Evolutionary conservation across 108 stramenopile species (phyloP).

Genomic region (Cylindrotheca closterium): DNA sequence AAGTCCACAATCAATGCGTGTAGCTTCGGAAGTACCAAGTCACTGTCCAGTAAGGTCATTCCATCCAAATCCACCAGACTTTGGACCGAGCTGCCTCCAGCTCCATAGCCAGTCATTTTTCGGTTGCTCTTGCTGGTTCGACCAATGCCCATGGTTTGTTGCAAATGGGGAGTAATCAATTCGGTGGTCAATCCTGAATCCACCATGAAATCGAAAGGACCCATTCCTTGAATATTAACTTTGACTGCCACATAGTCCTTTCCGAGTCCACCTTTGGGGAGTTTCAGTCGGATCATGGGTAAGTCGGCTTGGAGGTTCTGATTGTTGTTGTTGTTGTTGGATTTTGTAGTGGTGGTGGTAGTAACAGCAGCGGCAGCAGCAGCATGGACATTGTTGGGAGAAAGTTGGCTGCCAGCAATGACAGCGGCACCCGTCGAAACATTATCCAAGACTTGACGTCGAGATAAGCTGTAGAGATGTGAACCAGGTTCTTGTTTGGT

Average conservation of each 20-base stretch:
- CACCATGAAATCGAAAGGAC: slow-evolving; percentile 83
- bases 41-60: slow-evolving; percentile 32
- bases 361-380: too few relatives aligned
- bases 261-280: slow-evolving; percentile 61
- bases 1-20: slow-evolving; percentile 73
- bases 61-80: slow-evolving; percentile 48
- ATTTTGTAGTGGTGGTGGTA: background rate
- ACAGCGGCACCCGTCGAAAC: too few relatives aligned
- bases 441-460: too few relatives aligned
- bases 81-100: slow-evolving; percentile 41
- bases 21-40: slow-evolving; percentile 48
- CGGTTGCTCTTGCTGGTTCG: slow-evolving; percentile 19
- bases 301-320: slow-evolving; percentile 31
- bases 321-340: background rate
- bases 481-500: too few relatives aligned
- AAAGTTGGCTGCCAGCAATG: too few relatives aligned
- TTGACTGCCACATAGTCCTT: slow-evolving; percentile 70
- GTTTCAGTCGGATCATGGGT: slow-evolving; percentile 52
- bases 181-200: slow-evolving; percentile 77
- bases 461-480: too few relatives aligned
- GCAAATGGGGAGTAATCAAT: slow-evolving; percentile 75
- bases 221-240: slow-evolving; percentile 56
- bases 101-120: slow-evolving; percentile 48
- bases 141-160: slow-evolving; percentile 38
- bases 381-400: too few relatives aligned